These are phyloP conservation scores for Puccinia sorghi DNA, from an alignment of 1,284 basidiomycete species.

Conservation along the genomic window DNA sequence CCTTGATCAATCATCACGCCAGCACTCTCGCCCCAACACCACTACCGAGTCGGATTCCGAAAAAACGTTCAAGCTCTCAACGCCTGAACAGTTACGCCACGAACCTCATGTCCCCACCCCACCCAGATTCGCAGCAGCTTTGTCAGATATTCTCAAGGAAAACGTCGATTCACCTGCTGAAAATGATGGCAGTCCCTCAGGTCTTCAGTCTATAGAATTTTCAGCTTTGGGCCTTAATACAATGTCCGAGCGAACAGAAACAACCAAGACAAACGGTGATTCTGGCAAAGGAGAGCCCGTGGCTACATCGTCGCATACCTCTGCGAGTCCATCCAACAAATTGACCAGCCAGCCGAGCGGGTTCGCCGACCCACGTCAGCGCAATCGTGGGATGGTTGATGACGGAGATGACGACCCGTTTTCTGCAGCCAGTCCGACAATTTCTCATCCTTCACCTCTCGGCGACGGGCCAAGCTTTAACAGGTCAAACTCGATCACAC, in stretches of 20 bases:
- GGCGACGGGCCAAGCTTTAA: background rate
- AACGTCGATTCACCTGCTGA: slow-evolving; percentile 26
- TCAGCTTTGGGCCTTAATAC: background rate
- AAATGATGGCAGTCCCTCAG: slow-evolving; percentile 8
- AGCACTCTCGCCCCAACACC: background rate
- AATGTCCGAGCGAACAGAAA: background rate
- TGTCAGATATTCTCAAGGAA: slow-evolving; percentile 23
- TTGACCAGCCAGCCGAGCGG: background rate
- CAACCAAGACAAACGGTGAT: background rate
- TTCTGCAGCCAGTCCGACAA: slow-evolving; percentile 33
- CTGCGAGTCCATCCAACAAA: background rate
- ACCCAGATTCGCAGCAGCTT: background rate
- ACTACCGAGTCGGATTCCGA: slow-evolving; percentile 3
- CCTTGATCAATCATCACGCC: background rate
- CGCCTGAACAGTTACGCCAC: background rate
- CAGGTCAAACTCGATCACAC: background rate
- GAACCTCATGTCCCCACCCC: slow-evolving; percentile 11
- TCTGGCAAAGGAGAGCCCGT: background rate
- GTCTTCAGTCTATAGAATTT: background rate
- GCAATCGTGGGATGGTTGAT: background rate
- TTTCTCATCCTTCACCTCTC: slow-evolving; percentile 36
- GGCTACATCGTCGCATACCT: background rate
- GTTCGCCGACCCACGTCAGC: background rate
- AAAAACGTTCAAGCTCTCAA: slow-evolving; percentile 14
- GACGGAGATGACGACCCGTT: slow-evolving; percentile 43